phyloP scores from a whole-genome alignment of 306 rosid genomes.

The Fragaria nilgerrensis region DNA sequence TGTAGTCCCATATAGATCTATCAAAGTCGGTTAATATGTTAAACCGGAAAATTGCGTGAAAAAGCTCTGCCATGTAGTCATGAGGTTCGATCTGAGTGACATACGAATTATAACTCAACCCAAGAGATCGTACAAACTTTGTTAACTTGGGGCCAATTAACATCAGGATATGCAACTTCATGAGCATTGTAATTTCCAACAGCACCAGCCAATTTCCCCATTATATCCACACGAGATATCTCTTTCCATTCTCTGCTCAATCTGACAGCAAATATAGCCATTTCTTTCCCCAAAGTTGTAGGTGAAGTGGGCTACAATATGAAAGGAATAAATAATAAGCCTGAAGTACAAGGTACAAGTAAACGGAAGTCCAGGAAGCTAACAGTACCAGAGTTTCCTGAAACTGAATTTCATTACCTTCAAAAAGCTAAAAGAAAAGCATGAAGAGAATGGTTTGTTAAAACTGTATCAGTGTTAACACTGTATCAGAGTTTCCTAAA shows the following conservation, averaged over 20 bases:
- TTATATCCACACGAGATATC: conserved; percentile 55
- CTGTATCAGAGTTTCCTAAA: too few relatives aligned
- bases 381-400: neutral
- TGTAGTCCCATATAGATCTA: conserved; percentile 83
- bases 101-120: conserved; percentile 57
- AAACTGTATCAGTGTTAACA: too few relatives aligned
- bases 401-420: neutral
- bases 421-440: neutral
- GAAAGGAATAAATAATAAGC: neutral
- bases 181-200: conserved; percentile 98
- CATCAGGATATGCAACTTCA: conserved; percentile 52
- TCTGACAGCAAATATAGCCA: conserved; percentile 86
- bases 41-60: conserved; percentile 60
- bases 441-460: neutral
- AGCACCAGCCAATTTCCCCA: conserved; percentile 96
- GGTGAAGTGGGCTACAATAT: conserved; percentile 62
- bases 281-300: conserved; percentile 93
- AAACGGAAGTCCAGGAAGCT: neutral
- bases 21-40: conserved; percentile 80
- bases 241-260: conserved; percentile 70
- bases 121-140: conserved; percentile 59
- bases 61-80: conserved; percentile 87
- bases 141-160: conserved; percentile 52
- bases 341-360: neutral
- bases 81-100: conserved; percentile 90